Base-by-base conservation (phyloP, 495 filamentous ascomycete genomes). In the Haplographium delicatum region DNA sequence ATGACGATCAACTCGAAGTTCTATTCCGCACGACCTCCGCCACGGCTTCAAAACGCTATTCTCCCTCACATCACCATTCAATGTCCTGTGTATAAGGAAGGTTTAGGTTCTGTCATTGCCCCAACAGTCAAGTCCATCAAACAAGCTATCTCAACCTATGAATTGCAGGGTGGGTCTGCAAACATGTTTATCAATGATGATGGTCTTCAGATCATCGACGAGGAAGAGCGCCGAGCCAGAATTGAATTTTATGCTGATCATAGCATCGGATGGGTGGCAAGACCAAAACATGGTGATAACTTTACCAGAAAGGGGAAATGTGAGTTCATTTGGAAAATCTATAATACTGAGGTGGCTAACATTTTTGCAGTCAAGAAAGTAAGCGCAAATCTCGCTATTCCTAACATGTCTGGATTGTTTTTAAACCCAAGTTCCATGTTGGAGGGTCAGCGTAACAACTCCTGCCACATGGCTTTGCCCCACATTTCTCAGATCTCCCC, bases 111-210 rank as follows among this genome's bases (percentile, higher is more conserved):
- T 44, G 82, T 85, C 62, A 85, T 86, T 62, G 78, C 69, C 16
- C 83, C 83, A 5, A 87, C 83, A 0, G 76, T 87, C 57, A 73
- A 74, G 55, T 86, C 83, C 13, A 74, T 87, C 62, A 86, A 87
- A 64, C 73, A 81, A 56, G 83, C 83, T 42, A 86, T 86, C 59
- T 83, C 83, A 31, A 88, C 85, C 0, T 89, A 89, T 61, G 85
- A 89, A 58, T 72, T 89, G 33, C 85, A 89, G 62, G 85, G 85
- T 47, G 85, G 85, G 23, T 87, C 85, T 1, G 85, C 85, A 10
- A 89, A 89, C 59, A 79, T 89, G 66, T 87, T 89, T 58, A 75
- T 89, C 67, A 88, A 89, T 62, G 85, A 89, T 58, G 85, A 89
- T 56, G 85, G 86, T 49, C 68, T 89, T 33, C 86, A 89, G 61